A percentile compares a stretch with the other conserved stretches of the same genome.
Evolutionary conservation across 306 rosid species (phyloP).

Genomic region (Inga laurina): DNA sequence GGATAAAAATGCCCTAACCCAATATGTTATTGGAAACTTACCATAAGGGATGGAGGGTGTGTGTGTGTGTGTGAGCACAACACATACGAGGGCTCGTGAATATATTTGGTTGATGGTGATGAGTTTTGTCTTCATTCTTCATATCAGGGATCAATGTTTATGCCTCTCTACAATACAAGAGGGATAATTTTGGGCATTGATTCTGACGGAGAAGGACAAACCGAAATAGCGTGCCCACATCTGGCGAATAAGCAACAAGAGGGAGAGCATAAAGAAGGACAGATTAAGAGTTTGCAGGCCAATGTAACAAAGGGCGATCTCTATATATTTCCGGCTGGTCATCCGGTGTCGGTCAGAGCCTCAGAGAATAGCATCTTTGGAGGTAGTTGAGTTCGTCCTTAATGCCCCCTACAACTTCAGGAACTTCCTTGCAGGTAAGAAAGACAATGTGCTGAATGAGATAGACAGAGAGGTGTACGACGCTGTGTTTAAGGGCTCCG

Average conservation of each 20-base stretch:
- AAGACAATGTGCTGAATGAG: constrained; percentile 43
- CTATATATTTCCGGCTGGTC: constrained; percentile 37
- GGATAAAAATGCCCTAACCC: too few relatives aligned
- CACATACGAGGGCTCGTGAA: neutral
- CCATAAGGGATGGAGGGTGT: too few relatives aligned
- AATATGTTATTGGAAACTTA: too few relatives aligned
- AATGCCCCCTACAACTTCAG: constrained; percentile 46
- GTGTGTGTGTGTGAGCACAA: neutral
- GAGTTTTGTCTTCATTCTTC: neutral
- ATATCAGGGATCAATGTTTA: constrained; percentile 24
- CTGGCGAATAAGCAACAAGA: neutral
- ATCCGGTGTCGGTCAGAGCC: constrained; percentile 43
- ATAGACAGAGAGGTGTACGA: constrained; percentile 34
- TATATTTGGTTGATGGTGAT: neutral
- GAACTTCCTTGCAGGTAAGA: constrained; percentile 49
- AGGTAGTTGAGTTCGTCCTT: constrained; percentile 36
- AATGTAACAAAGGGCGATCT: constrained; percentile 29
- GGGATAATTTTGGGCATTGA: constrained; percentile 1
- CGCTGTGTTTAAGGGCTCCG: constrained; percentile 31
- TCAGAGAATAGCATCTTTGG: neutral
- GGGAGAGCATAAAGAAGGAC: neutral
- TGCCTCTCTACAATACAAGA: constrained; percentile 38
- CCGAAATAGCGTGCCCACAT: constrained; percentile 29
- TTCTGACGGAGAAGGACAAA: constrained; percentile 14
- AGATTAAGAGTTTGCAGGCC: constrained; percentile 19